Evolutionary conservation across 768 basidiomycete genomes (phyloP).

Genomic region (Leccinum imitatum): DNA sequence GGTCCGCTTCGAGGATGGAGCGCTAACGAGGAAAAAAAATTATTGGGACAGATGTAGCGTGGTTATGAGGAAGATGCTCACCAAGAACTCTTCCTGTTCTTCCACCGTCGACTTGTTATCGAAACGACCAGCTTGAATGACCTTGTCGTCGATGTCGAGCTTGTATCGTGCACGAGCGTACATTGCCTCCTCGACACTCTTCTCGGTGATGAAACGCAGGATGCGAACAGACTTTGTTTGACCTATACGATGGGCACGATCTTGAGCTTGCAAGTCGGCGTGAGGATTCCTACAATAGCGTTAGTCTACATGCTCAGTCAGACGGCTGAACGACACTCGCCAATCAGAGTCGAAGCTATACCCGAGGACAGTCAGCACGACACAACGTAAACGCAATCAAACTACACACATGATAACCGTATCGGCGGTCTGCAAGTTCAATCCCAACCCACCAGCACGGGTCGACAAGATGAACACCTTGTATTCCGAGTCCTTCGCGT

Average conservation of each 20-base stretch:
- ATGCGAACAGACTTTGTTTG: slow-evolving; percentile 98
- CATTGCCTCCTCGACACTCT: slow-evolving; percentile 98
- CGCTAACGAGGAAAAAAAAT: slow-evolving; percentile 47
- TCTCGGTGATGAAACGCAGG: slow-evolving; percentile 94
- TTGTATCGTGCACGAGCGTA: slow-evolving; percentile 93
- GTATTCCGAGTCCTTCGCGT: slow-evolving; percentile 84
- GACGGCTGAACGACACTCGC: slow-evolving; percentile 26
- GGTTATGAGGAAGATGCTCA: slow-evolving; percentile 35
- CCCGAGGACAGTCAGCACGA: slow-evolving; percentile 10
- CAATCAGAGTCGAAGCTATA: slow-evolving; percentile 78
- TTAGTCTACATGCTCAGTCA: slow-evolving; percentile 1
- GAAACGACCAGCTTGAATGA: slow-evolving; percentile 98
- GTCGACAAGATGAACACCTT: slow-evolving; percentile 94
- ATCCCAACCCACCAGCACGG: slow-evolving; percentile 87
- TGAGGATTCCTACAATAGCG: slow-evolving; percentile 81
- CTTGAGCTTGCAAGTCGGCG: slow-evolving; percentile 98
- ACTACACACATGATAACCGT: slow-evolving; percentile 86
- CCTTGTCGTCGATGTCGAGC: slow-evolving; percentile 98
- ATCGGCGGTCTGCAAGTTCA: slow-evolving; percentile 95
- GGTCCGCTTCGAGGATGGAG: slow-evolving; percentile 86
- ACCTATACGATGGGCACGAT: slow-evolving; percentile 99
- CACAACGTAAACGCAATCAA: neutral
- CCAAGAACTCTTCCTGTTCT: slow-evolving; percentile 94
- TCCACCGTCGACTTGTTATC: slow-evolving; percentile 98
- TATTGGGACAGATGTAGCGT: neutral